Evolutionary conservation across 1,139 yeast species (phyloP).

Genomic region (Hyphopichia buzzinii): DNA sequence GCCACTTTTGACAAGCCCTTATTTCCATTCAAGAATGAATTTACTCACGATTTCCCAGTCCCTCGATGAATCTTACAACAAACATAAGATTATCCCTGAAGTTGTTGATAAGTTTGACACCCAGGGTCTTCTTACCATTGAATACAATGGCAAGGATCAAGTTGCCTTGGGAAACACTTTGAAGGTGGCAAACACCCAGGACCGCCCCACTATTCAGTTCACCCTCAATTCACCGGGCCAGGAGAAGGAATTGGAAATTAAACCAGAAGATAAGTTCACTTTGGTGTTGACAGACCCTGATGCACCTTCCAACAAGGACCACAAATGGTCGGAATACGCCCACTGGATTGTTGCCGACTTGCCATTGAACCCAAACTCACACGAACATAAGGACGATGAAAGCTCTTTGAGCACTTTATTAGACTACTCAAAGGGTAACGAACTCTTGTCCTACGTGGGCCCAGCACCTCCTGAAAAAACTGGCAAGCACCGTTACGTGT

Average conservation of each 20-base stretch:
- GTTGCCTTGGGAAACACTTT: conserved; percentile 82
- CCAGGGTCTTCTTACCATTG: conserved; percentile 47
- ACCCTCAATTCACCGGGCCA: conserved; percentile 51
- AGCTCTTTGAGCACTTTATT: conserved; percentile 35
- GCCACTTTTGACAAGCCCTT: background rate
- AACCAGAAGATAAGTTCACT: conserved; percentile 58
- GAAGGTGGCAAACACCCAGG: conserved; percentile 62
- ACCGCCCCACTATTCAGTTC: conserved; percentile 62
- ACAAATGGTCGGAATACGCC: conserved; percentile 84
- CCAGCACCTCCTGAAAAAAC: conserved; percentile 87
- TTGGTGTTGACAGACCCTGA: conserved; percentile 88
- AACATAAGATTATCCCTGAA: conserved; percentile 64
- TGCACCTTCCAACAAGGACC: conserved; percentile 81
- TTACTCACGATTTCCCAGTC: conserved; percentile 64
- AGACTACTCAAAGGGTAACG: conserved; percentile 38
- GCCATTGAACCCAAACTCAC: conserved; percentile 36
- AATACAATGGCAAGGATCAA: conserved; percentile 51
- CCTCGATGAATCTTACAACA: conserved; percentile 57
- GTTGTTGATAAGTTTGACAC: conserved; percentile 50
- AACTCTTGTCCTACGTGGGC: conserved; percentile 53
- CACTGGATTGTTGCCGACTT: conserved; percentile 75
- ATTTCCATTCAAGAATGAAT: conserved; percentile 20
- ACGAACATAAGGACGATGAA: conserved; percentile 11
- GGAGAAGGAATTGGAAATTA: conserved; percentile 39
- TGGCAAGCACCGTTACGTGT: conserved; percentile 80